Evolutionary conservation across 2,329 filamentous ascomycete genomes (phyloP).

Genomic region (Calycina marina): DNA sequence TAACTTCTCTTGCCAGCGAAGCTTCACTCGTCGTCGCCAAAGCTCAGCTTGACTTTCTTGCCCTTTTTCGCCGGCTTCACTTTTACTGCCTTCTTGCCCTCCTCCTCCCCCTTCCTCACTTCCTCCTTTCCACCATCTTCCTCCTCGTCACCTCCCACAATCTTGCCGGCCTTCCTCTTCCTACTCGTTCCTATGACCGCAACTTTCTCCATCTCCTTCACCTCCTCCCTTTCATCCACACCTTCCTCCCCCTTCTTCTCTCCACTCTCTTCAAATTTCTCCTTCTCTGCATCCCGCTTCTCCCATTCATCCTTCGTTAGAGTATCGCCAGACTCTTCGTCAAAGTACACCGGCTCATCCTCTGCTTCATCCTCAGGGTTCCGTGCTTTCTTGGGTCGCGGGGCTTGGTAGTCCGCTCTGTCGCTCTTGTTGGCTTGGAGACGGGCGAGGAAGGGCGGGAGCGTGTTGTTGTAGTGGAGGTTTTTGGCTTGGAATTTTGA

Average conservation of each 20-base stretch:
- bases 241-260: slow-evolving; percentile 15
- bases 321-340: slow-evolving; percentile 53
- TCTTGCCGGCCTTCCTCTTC: slow-evolving; percentile 40
- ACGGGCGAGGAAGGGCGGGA: slow-evolving; percentile 45
- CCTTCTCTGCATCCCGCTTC: slow-evolving; percentile 19
- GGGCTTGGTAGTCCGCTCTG: slow-evolving; percentile 25
- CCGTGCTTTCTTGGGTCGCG: slow-evolving; percentile 31
- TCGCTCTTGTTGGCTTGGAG: slow-evolving; percentile 38
- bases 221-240: slow-evolving; percentile 4
- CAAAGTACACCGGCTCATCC: slow-evolving; percentile 60
- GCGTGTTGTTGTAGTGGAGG: slow-evolving; percentile 45
- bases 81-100: not conserved
- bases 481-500: slow-evolving; percentile 57
- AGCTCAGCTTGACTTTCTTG: slow-evolving; percentile 53
- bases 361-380: slow-evolving; percentile 58
- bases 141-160: slow-evolving; percentile 27
- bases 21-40: slow-evolving; percentile 40
- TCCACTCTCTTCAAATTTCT: slow-evolving; percentile 14
- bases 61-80: slow-evolving; percentile 23
- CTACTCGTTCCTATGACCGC: slow-evolving; percentile 29
- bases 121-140: slow-evolving; percentile 5
- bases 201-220: slow-evolving; percentile 22
- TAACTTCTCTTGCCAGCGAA: not conserved
- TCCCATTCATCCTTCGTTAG: slow-evolving; percentile 23
- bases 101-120: not conserved